Evolutionary conservation across 164 flowering plant genomes (phyloP), one percentile per base, ranked within the genome.

Genomic region (Magnolia kwangsiensis): DNA sequence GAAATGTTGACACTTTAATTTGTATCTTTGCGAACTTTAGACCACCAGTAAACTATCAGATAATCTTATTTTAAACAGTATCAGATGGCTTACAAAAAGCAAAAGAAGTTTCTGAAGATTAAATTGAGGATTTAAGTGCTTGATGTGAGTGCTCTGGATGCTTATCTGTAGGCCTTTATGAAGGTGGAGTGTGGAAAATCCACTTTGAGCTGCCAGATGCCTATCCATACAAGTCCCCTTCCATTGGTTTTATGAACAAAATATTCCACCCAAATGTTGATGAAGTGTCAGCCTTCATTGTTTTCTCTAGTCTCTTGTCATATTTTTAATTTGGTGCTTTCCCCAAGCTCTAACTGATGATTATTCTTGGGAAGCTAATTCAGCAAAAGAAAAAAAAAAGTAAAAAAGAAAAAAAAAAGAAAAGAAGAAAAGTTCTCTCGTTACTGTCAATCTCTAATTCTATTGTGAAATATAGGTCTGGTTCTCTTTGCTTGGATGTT

Each of bases 401-500:
- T n/a, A n/a, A n/a, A 14, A 4, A 9, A 55, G 8, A 6, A 9
- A 10, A 1, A 0, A 11, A 16, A 8, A 9, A 51, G n/a, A n/a
- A n/a, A n/a, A n/a, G n/a, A 51, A 51, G 9, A 2, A 8, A 11
- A 55, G 2, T 55, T 8, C 2, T 55, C 18, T 55, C 18, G 19
- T 55, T 64, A 13, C 9, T 64, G 67, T 63, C 58, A 5, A 18
- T 27, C 21, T 50, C 29, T 50, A 66, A 24, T 67, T 75, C 67
- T 2, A n/a, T 55, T 75, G 4, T 72, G 16, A 64, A 69, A 77
- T 80, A 83, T 92, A 96, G 99, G 81, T 96, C 98, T 69, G 99
- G 99, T 75, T 92, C 99, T 72, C 95, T 93, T 27, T 96, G 99
- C 89, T 88, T 96, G 91, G 98, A 96, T 82, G 99, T 96, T 45